Evolutionary conservation across 257 asterid species (phyloP).

Genomic region (Solanum appendiculatum): DNA sequence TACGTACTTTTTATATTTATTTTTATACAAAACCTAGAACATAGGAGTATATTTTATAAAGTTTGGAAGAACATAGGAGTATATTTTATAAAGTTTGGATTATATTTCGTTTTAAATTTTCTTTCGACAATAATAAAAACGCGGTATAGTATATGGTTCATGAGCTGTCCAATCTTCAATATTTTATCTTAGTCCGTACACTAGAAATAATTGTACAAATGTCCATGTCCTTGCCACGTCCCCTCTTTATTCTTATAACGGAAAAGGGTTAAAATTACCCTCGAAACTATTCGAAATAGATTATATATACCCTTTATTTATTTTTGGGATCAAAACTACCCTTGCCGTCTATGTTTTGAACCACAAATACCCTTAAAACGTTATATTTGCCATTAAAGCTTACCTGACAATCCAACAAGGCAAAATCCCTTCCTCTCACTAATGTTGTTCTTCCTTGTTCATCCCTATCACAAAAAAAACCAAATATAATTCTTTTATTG

Average conservation of each 20-base stretch:
- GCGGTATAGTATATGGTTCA: neutral
- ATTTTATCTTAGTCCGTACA: neutral
- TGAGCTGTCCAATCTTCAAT: neutral
- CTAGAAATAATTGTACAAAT: neutral
- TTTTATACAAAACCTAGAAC: neutral
- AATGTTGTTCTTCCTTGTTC: too few relatives aligned
- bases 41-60: neutral
- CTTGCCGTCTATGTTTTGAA: too few relatives aligned
- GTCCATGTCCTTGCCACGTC: neutral
- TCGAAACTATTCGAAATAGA: too few relatives aligned
- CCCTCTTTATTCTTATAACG: neutral
- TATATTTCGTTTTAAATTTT: neutral
- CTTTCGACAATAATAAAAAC: neutral
- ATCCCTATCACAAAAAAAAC: too few relatives aligned
- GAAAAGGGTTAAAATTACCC: too few relatives aligned
- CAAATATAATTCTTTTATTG: too few relatives aligned
- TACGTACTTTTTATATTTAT: neutral
- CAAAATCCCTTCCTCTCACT: too few relatives aligned
- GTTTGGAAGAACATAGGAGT: neutral
- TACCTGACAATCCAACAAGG: too few relatives aligned
- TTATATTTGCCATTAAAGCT: too few relatives aligned
- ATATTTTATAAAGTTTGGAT: neutral
- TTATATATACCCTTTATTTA: too few relatives aligned
- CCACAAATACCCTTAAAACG: too few relatives aligned
- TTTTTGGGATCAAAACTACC: too few relatives aligned